A percentile compares a stretch with the other conserved stretches of the same genome.
phyloP scores from a whole-genome alignment of 179 eudicot genomes.

The Pouteria campechiana region DNA sequence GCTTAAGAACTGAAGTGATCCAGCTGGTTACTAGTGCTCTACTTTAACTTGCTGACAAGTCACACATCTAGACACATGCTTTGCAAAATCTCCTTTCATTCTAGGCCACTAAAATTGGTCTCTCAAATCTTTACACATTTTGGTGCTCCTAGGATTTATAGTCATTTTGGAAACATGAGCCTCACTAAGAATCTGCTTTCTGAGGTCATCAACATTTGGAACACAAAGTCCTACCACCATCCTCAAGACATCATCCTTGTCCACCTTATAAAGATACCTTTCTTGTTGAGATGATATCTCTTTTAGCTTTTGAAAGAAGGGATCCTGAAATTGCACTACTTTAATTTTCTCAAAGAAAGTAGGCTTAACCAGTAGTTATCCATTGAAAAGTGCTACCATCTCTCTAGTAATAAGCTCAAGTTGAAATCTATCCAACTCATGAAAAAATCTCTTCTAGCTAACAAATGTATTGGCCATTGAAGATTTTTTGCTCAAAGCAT shows the following conservation, averaged over 20 bases:
- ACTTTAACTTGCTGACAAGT: constrained; percentile 1
- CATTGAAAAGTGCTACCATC: no score
- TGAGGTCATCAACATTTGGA: background rate
- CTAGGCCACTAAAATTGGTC: background rate
- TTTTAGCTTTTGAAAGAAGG: background rate
- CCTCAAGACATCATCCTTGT: background rate
- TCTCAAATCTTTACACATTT: constrained; percentile 1
- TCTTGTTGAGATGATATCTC: background rate
- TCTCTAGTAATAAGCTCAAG: no score
- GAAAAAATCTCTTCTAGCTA: no score
- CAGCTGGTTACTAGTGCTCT: background rate
- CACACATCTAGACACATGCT: background rate
- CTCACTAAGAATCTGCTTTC: background rate
- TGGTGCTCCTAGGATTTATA: background rate
- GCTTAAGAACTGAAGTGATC: background rate
- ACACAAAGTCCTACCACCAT: background rate
- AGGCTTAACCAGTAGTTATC: background rate
- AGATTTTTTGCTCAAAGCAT: background rate
- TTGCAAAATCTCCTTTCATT: constrained; percentile 3
- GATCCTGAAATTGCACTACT: background rate
- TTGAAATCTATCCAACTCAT: no score
- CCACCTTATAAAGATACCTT: background rate
- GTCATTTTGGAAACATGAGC: background rate
- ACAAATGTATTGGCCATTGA: no score
- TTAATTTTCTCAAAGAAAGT: background rate